Evolutionary conservation across 83 land plant genomes (phyloP), one percentile per base, ranked within the genome.

Genomic region (Picea abies): DNA sequence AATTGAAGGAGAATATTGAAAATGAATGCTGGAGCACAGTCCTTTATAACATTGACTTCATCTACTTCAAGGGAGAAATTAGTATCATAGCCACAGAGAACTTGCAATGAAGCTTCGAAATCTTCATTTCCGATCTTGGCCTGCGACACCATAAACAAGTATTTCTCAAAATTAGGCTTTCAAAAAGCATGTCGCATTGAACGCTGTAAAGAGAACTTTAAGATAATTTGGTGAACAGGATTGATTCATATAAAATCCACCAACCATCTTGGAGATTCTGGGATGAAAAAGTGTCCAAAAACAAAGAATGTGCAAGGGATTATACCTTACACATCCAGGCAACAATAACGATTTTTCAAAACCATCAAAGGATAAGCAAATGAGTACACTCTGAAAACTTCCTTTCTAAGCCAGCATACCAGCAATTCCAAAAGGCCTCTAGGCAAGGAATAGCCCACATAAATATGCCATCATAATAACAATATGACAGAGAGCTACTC

Each of bases 221-320:
- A 10, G 56, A 52, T 52, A 10, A 11, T 52, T 52, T 52, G 56
- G 3, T 52, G 56, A 52, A 10, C 12, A 11, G 10, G 12, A 10
- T 3, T 10, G 10, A 52, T 10, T 10, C 56, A 52, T 52, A 52
- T 52, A 8, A 49, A 10, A 84, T 87, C 69, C 82, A 94, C 97
- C 92, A 94, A 83, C 97, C 95, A 94, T 56, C 95, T 82, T 80
- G 95, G 97, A 83, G 97, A 93, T 86, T 94, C 97, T 35, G 94
- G 94, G 91, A 88, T 81, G 90, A 91, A 44, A 93, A 93, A 1
- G 90, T 68, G n/a, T 89, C 93, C 76, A 93, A 82, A 67, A 94
- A 86, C 84, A 7, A 94, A 63, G 4, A 1, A 1, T 23, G 91
- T 81, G 64, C 95, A 90, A 16, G 97, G 97, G 82, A 91, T 70